Percentiles rank a stretch among this genome's conserved stretches.
phyloP scores from a whole-genome alignment of 2,329 filamentous ascomycete genomes.

The Scedosporium apiospermum region DNA sequence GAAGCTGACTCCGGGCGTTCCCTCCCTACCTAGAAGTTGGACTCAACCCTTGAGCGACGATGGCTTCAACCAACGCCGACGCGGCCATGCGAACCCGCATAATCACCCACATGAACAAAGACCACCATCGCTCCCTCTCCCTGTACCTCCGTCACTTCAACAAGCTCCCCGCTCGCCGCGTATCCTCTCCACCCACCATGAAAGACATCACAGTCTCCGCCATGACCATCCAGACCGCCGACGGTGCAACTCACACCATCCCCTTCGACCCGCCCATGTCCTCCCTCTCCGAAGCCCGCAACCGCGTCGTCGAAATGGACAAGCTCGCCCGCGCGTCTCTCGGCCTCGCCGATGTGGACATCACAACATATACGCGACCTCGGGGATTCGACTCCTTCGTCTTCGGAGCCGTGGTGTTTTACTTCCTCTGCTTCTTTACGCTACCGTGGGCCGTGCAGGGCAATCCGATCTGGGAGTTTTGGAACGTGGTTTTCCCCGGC shows the following conservation, averaged over 20 bases:
- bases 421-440: constrained; percentile 40
- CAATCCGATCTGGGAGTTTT: constrained; percentile 35
- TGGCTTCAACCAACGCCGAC: constrained; percentile 10
- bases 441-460: constrained; percentile 42
- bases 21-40: no score
- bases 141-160: constrained; percentile 70
- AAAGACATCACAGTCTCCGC: constrained; percentile 53
- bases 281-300: constrained; percentile 57
- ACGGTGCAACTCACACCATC: constrained; percentile 39
- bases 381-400: constrained; percentile 17
- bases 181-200: constrained; percentile 47
- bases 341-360: constrained; percentile 39
- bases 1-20: no score
- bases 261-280: constrained; percentile 61
- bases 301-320: constrained; percentile 63
- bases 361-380: constrained; percentile 32
- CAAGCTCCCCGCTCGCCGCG: constrained; percentile 42
- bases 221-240: constrained; percentile 51
- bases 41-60: neutral
- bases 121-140: constrained; percentile 65
- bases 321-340: constrained; percentile 47
- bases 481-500: constrained; percentile 43
- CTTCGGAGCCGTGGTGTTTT: constrained; percentile 26
- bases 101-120: constrained; percentile 77
- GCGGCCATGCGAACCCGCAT: constrained; percentile 25